Evolutionary conservation across 139 green algal genomes (phyloP).

Genomic region (Micromonas pusilla): DNA sequence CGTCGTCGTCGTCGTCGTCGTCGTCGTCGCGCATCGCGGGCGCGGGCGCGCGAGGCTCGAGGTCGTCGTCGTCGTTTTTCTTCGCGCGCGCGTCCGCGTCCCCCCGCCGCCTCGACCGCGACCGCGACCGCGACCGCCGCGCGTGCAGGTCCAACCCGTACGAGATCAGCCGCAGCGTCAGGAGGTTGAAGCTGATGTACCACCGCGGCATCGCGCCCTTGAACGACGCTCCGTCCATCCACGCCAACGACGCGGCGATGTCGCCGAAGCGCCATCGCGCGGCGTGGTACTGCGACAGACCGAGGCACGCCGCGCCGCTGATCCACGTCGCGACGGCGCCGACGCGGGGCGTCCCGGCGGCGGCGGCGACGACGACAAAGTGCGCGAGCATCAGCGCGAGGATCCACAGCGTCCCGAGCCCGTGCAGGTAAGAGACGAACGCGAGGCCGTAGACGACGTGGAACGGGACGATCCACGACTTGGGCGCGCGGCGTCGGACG

Average conservation of each 20-base stretch:
- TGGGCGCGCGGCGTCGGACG: background rate
- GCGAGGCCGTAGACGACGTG: background rate
- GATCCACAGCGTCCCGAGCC: background rate
- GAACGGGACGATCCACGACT: background rate
- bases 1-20: background rate
- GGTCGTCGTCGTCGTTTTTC: too few relatives aligned
- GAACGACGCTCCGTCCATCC: background rate
- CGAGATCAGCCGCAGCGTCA: background rate
- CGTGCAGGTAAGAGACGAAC: slow-evolving; percentile 18
- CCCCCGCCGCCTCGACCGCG: background rate
- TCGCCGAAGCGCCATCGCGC: background rate
- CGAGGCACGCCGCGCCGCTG: background rate
- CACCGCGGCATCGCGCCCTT: background rate
- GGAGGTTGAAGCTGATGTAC: background rate
- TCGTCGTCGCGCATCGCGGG: too few relatives aligned
- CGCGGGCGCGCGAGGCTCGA: too few relatives aligned
- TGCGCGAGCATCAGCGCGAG: background rate
- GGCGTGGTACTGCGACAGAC: background rate
- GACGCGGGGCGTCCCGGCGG: background rate
- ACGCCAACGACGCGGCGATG: background rate
- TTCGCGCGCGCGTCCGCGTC: background rate
- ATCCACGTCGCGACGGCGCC: background rate
- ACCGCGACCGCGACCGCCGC: background rate
- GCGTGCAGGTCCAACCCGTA: background rate
- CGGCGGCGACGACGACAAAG: background rate